Base-by-base conservation (phyloP, 176 grass and related monocot genomes). In the Carex littledalei region DNA sequence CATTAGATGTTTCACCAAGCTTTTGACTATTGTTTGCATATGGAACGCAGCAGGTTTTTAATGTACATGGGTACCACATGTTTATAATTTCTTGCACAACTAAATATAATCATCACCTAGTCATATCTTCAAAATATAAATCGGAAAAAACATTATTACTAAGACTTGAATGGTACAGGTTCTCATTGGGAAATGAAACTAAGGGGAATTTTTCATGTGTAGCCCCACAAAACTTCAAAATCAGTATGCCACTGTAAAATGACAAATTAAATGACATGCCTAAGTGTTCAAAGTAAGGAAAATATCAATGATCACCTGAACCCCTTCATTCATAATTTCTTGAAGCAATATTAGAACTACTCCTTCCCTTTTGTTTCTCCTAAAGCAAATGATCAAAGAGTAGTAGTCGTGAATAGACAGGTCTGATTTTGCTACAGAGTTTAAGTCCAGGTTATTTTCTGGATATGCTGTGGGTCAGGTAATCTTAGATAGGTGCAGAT, bases 11-110 rank as follows among this genome's bases (percentile, higher is more conserved):
- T 56, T 55, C 45, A 49, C 50, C 9, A 56, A 56, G 22, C 5
- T 55, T 74, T 55, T 78, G 22, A 55, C 50, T 31, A 55, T 78
- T 78, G 47, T 53, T 78, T 55, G 60, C 13, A 78, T 78, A 78
- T 56, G 14, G 13, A 56, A 55, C 32, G 14, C 5, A 17, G 49
- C 47, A 78, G 74, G 45, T 75, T 78, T 70, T 57, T 34, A 78
- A 57, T 56, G 22, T 56, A 57, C 1, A 12, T 77, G 20, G 45
- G 6, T 56, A 22, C 4, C 73, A 55, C 50, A 56, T 77, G 73
- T 55, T 53, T 49, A 17, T 5, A 14, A 55, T 3, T 77, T 77
- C 21, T 55, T 77, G 17, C 67, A 71, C 32, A 63, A 71, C 32
- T 71, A 71, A 11, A 72, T 47, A 72, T 39, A 4, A 45, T 5